Base-by-base conservation (phyloP, 495 filamentous ascomycete species). In the Talaromyces stipitatus region DNA sequence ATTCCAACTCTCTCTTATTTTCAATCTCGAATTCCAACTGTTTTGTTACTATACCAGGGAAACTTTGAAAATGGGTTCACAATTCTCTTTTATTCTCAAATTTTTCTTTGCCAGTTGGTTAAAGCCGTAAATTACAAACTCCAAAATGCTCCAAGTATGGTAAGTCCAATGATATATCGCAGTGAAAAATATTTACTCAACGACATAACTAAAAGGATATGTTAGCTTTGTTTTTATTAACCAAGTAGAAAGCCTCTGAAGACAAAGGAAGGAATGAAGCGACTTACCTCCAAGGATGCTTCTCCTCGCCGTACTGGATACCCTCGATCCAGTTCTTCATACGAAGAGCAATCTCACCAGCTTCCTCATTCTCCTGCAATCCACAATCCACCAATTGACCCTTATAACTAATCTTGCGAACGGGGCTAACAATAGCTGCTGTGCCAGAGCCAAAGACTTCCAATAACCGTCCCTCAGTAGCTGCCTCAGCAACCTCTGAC, bases 301-400 rank as follows among this genome's bases (percentile, higher is more conserved):
- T 78, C 70, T 95, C 91, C 62, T 95, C 91, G 45, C 94, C 94
- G 67, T 97, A 97, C 73, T 96, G 91, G 58, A 92, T 88, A 43
- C 77, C 85, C 73, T 96, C 91, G 60, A 98, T 96, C 94, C 94
- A 98, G 62, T 81, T 80, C 85, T 95, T 96, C 86, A 98, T 89
- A 69, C 80, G 78, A 62, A 80, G 74, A 43, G 94, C 84, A 58
- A 97, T 80, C 65, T 90, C 86, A 43, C 94, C 95, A 7, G 87
- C 89, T 72, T 98, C 94, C 70, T 94, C 81, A 33, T 83, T 73
- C 58, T 87, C 82, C 66, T 77, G 79, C 63, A 95, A 68, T 7
- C 88, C 88, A 69, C 92, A 97, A 56, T 87, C 79, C 2, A 95
- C 84, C 64, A 89, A 57, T 65, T 86, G 72, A 24, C 87, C 90